Base-by-base conservation (phyloP, 371 early-diverging fungal species). In the Haplosporangium sp. region DNA sequence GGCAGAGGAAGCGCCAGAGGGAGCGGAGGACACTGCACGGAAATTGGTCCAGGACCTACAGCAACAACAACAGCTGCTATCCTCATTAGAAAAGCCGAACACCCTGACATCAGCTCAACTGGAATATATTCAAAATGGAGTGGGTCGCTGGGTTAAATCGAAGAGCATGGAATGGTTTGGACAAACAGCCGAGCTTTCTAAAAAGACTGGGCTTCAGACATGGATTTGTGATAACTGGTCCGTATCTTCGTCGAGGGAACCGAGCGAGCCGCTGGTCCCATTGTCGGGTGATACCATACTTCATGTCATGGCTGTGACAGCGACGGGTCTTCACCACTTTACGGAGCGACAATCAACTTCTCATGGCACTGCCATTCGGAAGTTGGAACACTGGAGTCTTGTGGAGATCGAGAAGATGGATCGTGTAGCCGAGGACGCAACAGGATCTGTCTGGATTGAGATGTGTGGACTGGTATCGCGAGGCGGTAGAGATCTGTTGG, bases 381-480 rank as follows among this genome's bases (percentile, higher is more conserved):
- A 61, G 58, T 18, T 77, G 64, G 72, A 67, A 45, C 71, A 77
- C 40, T 77, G 79, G 79, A 72, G 68, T 38, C 36, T 77, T 23
- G 21, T 77, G n/a, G 79, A 77, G 55, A 64, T 77, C 3, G 79
- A 77, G 21, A 11, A 63, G 6, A 9, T 77, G 21, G 6, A 7
- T 29, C 14, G 59, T 1, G 42, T 14, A 14, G 13, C 50, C 1
- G 48, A 56, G n/a, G 62, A 11, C 6, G 18, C 46, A 23, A 38
- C 64, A 0, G 23, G 53, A n/a, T 37, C 47, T 3, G 64, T 71
- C 38, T 18, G 40, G 10, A 11, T 67, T n/a, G 71, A 71, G 42
- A 63, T 64, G 64, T 67, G 68, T 41, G 72, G 79, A 1, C 45
- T 71, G 36, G 79, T 71, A 1, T 20, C 71, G 12, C 63, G 71